Conservation (phyloP, 306 rosid species). For the Dicorynia guianensis region DNA sequence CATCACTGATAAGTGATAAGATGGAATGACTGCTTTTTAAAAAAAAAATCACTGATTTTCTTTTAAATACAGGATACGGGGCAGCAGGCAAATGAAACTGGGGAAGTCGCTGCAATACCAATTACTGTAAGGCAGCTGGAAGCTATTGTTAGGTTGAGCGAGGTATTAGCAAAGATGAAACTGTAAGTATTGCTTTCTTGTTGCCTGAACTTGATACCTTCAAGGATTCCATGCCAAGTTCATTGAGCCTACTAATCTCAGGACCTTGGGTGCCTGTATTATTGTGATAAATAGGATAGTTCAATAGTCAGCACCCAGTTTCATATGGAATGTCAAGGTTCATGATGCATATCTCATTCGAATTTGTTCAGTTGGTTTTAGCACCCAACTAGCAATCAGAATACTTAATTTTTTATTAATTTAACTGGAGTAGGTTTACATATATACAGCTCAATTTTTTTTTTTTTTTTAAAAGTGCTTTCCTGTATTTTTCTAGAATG, state of each 20-base stretch:
- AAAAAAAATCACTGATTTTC: conserved; percentile 14
- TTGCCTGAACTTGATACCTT: conserved; percentile 11
- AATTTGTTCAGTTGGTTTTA: conserved; percentile 27
- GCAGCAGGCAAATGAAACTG: conserved; percentile 93
- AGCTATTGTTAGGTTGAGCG: conserved; percentile 94
- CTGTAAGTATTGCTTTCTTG: conserved; percentile 62
- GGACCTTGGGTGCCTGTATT: background rate
- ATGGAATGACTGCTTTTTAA: background rate
- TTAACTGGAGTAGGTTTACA: background rate
- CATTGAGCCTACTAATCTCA: background rate
- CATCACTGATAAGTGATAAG: conserved; percentile 32
- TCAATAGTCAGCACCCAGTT: conserved; percentile 8
- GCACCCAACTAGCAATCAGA: background rate
- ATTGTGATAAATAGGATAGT: background rate
- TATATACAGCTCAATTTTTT: conserved; percentile 6
- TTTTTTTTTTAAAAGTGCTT: conserved; percentile 17
- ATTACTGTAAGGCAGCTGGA: conserved; percentile 97
- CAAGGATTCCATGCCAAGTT: no score
- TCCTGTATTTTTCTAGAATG: background rate
- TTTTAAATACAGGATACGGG: conserved; percentile 79
- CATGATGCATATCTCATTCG: conserved; percentile 12
- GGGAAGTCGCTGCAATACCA: conserved; percentile 89
- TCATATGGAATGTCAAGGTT: background rate
- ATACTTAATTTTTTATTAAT: background rate
- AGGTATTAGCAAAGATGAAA: conserved; percentile 95